Evolutionary conservation across 495 filamentous ascomycete species (phyloP).

Genomic region (Penicillium macrosclerotiorum): DNA sequence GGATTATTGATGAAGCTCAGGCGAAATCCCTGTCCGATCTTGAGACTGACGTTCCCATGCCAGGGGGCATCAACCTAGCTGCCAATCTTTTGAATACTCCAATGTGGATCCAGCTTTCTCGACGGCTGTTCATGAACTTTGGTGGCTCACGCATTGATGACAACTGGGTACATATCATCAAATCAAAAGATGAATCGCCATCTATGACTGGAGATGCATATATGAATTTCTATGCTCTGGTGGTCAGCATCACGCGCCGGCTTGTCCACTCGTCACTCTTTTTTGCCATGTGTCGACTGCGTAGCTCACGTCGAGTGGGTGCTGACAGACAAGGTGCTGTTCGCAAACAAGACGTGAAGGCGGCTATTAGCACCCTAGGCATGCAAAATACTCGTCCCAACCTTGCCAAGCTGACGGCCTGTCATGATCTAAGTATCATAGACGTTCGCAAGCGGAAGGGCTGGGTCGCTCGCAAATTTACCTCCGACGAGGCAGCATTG

Average conservation of each 20-base stretch:
- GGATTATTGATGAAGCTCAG: constrained; percentile 49
- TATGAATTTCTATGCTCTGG: constrained; percentile 69
- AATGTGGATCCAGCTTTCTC: constrained; percentile 64
- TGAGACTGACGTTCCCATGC: constrained; percentile 17
- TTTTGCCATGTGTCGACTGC: constrained; percentile 59
- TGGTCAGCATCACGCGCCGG: constrained; percentile 62
- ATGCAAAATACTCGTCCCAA: constrained; percentile 37
- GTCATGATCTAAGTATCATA: constrained; percentile 56
- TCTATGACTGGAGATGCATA: constrained; percentile 67
- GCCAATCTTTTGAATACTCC: constrained; percentile 56
- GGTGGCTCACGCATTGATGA: constrained; percentile 47
- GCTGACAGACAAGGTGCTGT: constrained; percentile 40
- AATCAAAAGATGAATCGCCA: constrained; percentile 49
- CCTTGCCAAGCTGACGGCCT: constrained; percentile 60
- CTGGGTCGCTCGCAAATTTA: constrained; percentile 17
- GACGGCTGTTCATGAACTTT: constrained; percentile 76
- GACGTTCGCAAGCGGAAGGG: constrained; percentile 37
- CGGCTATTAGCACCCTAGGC: constrained; percentile 54
- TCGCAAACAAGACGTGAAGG: constrained; percentile 58
- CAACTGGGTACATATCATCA: constrained; percentile 61
- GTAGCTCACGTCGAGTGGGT: constrained; percentile 37
- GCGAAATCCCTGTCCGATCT: constrained; percentile 25
- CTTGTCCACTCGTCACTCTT: constrained; percentile 66
- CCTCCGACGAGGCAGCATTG: constrained; percentile 56
- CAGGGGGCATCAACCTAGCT: constrained; percentile 42